Conservation (phyloP, 768 basidiomycete genomes). For the Agrocybe praecox region DNA sequence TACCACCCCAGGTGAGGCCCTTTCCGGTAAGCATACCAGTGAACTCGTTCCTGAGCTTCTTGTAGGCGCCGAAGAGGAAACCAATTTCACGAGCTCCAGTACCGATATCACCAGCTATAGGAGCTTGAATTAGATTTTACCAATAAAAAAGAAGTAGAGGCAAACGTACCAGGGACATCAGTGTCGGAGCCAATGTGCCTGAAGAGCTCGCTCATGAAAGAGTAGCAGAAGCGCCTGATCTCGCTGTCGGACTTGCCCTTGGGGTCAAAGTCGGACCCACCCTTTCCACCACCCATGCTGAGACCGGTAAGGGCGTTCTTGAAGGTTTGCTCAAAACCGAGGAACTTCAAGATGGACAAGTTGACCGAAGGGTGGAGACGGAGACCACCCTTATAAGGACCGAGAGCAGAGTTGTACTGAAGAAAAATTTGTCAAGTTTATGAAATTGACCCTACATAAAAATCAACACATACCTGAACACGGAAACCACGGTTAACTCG, state of each 20-base stretch:
- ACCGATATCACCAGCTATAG: conserved; percentile 67
- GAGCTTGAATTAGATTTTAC: not conserved
- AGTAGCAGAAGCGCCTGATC: conserved; percentile 68
- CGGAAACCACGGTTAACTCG: conserved; percentile 78
- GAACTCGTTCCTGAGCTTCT: conserved; percentile 72
- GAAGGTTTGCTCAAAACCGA: conserved; percentile 82
- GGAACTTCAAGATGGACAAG: conserved; percentile 83
- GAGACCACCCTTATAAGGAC: conserved; percentile 80
- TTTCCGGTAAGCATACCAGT: conserved; percentile 73
- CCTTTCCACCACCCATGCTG: conserved; percentile 80
- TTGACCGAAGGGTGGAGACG: conserved; percentile 80
- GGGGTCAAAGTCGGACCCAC: conserved; percentile 80
- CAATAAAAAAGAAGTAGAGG: not conserved
- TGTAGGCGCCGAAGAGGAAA: conserved; percentile 80
- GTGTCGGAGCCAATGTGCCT: conserved; percentile 74
- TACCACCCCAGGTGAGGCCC: conserved; percentile 70
- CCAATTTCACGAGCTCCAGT: conserved; percentile 77
- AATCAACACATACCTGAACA: conserved; percentile 55
- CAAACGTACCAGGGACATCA: conserved; percentile 62
- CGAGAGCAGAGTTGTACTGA: conserved; percentile 77
- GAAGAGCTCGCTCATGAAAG: conserved; percentile 78
- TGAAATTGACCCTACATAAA: not conserved
- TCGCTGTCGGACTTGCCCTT: conserved; percentile 79
- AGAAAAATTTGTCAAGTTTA: no score
- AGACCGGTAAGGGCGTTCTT: conserved; percentile 80